phyloP scores from a whole-genome alignment of 2,329 filamentous ascomycete genomes.

The Diaporthe australafricana region DNA sequence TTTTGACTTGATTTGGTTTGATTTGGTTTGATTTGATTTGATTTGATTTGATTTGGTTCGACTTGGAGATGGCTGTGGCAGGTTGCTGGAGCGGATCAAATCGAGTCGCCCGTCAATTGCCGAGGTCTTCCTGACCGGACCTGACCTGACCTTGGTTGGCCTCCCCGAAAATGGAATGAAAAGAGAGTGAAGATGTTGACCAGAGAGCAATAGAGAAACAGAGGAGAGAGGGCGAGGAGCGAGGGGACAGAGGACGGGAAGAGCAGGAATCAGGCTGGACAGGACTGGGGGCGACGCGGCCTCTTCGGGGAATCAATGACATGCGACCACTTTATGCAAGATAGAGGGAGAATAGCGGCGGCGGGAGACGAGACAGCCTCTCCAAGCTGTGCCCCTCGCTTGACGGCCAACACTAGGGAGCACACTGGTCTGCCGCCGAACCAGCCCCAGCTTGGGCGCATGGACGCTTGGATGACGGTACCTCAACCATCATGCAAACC shows the following conservation, averaged over 20 bases:
- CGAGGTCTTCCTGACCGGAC: constrained; percentile 2
- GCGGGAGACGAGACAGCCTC: background rate
- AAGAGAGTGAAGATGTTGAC: background rate
- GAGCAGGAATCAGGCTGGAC: constrained; percentile 7
- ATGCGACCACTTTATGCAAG: constrained; percentile 22
- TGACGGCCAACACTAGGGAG: constrained; percentile 6
- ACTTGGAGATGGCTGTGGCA: background rate
- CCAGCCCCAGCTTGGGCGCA: background rate
- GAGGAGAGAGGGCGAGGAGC: background rate
- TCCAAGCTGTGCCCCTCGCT: constrained; percentile 4
- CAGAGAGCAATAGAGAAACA: background rate
- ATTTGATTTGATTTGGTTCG: constrained; percentile 31
- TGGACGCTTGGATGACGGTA: constrained; percentile 13
- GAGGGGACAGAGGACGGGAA: background rate
- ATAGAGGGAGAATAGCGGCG: background rate
- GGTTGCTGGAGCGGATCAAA: background rate
- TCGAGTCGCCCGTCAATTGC: background rate
- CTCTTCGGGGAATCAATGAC: constrained; percentile 23
- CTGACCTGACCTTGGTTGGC: constrained; percentile 5
- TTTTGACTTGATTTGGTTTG: constrained; percentile 38
- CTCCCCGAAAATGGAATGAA: background rate
- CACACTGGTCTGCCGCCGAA: constrained; percentile 11
- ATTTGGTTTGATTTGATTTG: background rate
- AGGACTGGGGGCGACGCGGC: constrained; percentile 10
- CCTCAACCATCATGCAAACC: background rate